A percentile compares a stretch with the other conserved stretches of the same genome.
phyloP scores from a whole-genome alignment of 148 eudicot species.

The Persicaria tinctoria region DNA sequence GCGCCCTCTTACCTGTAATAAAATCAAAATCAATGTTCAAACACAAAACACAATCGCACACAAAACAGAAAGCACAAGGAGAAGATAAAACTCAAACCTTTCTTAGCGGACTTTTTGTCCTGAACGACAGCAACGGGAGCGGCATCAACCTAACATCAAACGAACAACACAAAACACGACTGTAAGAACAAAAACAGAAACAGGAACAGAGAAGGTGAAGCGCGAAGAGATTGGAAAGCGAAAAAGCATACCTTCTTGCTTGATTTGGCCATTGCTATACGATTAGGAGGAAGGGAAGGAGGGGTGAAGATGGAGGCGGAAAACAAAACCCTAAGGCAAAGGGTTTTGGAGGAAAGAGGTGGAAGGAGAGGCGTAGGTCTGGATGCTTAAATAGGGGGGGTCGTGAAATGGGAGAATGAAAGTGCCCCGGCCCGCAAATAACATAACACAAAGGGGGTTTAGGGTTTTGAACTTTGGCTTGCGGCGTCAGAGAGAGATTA shows the following conservation, averaged over 20 bases:
- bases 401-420: neutral
- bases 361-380: neutral
- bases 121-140: conserved; percentile 24
- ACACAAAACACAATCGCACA: neutral
- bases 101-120: conserved; percentile 26
- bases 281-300: neutral
- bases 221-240: neutral
- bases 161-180: neutral
- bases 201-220: neutral
- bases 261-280: conserved; percentile 10
- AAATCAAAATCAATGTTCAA: neutral
- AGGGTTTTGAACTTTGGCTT: neutral
- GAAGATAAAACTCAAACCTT: conserved; percentile 24
- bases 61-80: neutral
- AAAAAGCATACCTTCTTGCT: conserved; percentile 4
- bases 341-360: neutral
- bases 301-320: neutral
- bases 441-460: neutral
- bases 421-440: too few relatives aligned
- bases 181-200: neutral
- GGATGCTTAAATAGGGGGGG: neutral
- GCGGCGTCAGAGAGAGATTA: neutral
- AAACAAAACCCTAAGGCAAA: neutral
- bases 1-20: conserved; percentile 49
- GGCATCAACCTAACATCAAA: conserved; percentile 27